Evolutionary conservation across 106 monocot species (phyloP), one percentile per base, ranked within the genome.

Genomic region (Amphibolis antarctica): DNA sequence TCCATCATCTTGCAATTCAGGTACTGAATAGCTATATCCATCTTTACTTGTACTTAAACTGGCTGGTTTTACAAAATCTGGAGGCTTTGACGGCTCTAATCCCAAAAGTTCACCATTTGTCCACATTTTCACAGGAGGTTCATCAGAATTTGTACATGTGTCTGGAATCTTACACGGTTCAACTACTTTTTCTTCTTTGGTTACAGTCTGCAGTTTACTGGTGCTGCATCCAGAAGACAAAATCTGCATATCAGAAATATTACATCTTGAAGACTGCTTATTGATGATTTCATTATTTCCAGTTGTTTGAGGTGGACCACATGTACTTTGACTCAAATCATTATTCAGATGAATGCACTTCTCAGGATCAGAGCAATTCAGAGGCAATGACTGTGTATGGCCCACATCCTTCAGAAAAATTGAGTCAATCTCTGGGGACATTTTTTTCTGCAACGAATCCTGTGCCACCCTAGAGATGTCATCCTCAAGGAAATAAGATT

Each of bases 101-200:
- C 98, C 98, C 53, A 99, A 80, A 73, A 99, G 91, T 15, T 82
- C 78, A 67, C 82, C 98, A 79, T 99, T 99, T 53, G 91, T 91
- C 98, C 98, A 99, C 28, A 91, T 73, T 27, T 66, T 76, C 55
- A 75, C 49, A 22, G 80, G 72, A 63, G 82, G 62, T 19, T 64
- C 29, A 28, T 42, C 60, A 68, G 55, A 46, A 61, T 21, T 45
- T 31, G 66, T 60, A 44, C 42, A 50, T 11, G 21, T 67, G 30
- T 31, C 45, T 31, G 27, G 12, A 66, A 0, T 5, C 9, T 20
- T 52, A 11, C 12, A 12, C 52, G 22, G 3, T 18, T 66, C 64
- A 53, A 66, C 3, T 3, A 50, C 28, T 4, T 66, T 50, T 50
- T 53, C 68, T 66, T 59, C 30, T 25, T 46, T 49, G 23, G 42